These are phyloP conservation scores for Elsinoe batatas DNA, from an alignment of 2,329 filamentous ascomycete genomes.

Conservation along the genomic window DNA sequence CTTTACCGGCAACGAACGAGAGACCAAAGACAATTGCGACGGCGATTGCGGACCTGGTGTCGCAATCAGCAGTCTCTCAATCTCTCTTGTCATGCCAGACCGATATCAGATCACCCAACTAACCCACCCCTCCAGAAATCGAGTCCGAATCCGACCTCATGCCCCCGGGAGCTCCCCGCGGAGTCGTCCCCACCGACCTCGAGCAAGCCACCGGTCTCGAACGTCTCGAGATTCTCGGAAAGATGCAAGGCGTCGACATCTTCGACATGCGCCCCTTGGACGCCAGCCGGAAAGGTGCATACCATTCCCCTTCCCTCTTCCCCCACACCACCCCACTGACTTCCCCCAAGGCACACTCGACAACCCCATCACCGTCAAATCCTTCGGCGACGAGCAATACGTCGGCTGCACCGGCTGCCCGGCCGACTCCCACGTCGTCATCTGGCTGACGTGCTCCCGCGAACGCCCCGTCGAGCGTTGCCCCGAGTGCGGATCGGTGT, in stretches of 20 bases:
- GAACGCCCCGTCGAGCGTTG: constrained; percentile 90
- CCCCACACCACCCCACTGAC: background rate
- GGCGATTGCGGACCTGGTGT: too few relatives aligned
- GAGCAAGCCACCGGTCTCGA: constrained; percentile 96
- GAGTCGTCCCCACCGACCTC: constrained; percentile 83
- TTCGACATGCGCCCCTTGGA: constrained; percentile 98
- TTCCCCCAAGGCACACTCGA: constrained; percentile 62
- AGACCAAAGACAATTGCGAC: too few relatives aligned
- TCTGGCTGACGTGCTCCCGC: constrained; percentile 83
- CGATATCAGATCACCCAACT: background rate
- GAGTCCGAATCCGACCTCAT: constrained; percentile 72
- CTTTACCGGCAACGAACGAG: background rate
- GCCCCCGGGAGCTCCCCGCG: constrained; percentile 68
- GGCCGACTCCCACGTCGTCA: constrained; percentile 79
- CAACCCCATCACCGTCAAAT: constrained; percentile 82
- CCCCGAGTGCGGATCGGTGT: constrained; percentile 89
- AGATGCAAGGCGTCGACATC: constrained; percentile 96
- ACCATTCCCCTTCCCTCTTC: background rate
- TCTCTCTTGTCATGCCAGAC: background rate
- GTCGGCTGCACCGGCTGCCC: constrained; percentile 91
- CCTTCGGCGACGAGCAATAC: constrained; percentile 92
- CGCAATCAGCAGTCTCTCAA: too few relatives aligned
- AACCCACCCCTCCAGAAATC: constrained; percentile 57
- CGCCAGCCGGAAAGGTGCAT: constrained; percentile 70
- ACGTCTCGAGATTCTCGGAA: constrained; percentile 96